These are phyloP conservation scores for Fusarium ambrosium DNA, from an alignment of 2,329 filamentous ascomycete genomes.

Conservation along the genomic window DNA sequence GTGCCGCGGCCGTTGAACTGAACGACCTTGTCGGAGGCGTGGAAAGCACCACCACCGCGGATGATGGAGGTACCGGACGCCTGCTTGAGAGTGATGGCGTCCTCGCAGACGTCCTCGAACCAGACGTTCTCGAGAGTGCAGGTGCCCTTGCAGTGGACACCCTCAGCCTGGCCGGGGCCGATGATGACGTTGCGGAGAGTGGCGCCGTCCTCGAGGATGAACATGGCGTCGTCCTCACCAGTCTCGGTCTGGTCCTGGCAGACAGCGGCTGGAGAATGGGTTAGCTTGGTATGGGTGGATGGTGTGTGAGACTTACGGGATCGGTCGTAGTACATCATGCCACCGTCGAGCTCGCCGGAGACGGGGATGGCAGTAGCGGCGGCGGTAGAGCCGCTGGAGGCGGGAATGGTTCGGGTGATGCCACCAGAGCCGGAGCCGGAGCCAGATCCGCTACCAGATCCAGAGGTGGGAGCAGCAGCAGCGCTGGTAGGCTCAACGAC, in stretches of 20 bases:
- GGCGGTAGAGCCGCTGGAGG: conserved; percentile 30
- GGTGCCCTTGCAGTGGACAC: conserved; percentile 63
- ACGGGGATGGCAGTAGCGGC: conserved; percentile 39
- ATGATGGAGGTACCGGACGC: conserved; percentile 56
- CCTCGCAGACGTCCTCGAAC: conserved; percentile 58
- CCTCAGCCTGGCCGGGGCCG: conserved; percentile 63
- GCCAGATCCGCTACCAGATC: conserved; percentile 10
- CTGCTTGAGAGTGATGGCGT: conserved; percentile 54
- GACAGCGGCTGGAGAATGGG: conserved; percentile 25
- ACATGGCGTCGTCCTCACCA: conserved; percentile 57
- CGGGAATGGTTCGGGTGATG: conserved; percentile 40
- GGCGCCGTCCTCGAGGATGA: conserved; percentile 64
- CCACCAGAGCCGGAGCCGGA: conserved; percentile 24
- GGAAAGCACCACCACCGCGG: conserved; percentile 59
- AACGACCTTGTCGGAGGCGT: conserved; percentile 56
- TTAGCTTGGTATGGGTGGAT: conserved; percentile 3
- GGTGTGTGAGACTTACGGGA: conserved; percentile 26
- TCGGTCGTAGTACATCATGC: conserved; percentile 41
- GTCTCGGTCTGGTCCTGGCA: conserved; percentile 49
- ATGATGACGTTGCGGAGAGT: conserved; percentile 68
- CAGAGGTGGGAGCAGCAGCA: neutral
- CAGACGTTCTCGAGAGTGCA: conserved; percentile 59
- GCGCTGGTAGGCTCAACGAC: conserved; percentile 3
- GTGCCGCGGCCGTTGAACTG: conserved; percentile 60
- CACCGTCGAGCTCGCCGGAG: conserved; percentile 37